Percentiles rank a stretch among this genome's conserved stretches.
phyloP scores from a whole-genome alignment of 2,329 filamentous ascomycete genomes.

The Diaporthe eres region DNA sequence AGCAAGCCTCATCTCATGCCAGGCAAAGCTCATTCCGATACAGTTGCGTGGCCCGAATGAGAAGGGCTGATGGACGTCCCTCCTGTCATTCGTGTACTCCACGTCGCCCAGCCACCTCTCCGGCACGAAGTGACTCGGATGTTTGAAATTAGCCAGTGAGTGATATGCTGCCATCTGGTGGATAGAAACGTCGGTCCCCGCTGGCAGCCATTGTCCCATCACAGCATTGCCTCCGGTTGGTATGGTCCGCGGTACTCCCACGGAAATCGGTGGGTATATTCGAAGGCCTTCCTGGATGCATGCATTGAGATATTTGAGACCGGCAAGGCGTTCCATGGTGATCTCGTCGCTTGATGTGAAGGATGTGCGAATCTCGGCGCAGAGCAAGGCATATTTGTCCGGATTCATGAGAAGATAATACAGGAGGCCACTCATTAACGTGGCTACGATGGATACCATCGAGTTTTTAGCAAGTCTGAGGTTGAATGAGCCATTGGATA shows the following conservation, averaged over 20 bases:
- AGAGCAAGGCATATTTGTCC: neutral
- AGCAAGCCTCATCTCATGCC: constrained; percentile 29
- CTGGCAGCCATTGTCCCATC: constrained; percentile 49
- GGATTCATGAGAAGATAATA: constrained; percentile 13
- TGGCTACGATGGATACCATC: constrained; percentile 1
- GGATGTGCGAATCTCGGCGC: neutral
- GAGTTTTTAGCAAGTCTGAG: neutral
- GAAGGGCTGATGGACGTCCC: constrained; percentile 22
- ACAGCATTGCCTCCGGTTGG: constrained; percentile 50
- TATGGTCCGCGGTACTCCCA: constrained; percentile 47
- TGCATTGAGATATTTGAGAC: constrained; percentile 46
- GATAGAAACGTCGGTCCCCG: constrained; percentile 56
- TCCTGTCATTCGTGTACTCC: neutral
- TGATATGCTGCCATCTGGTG: constrained; percentile 61
- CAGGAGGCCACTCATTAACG: constrained; percentile 1
- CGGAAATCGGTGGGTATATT: constrained; percentile 51
- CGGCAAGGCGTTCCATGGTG: constrained; percentile 42
- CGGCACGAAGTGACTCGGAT: constrained; percentile 1
- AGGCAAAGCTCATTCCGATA: constrained; percentile 15
- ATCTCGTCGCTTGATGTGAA: constrained; percentile 46
- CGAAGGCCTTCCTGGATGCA: constrained; percentile 51
- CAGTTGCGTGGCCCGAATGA: constrained; percentile 27
- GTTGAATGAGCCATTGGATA: neutral
- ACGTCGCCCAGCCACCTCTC: constrained; percentile 20
- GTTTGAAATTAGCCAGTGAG: constrained; percentile 44